A percentile compares a stretch with the other conserved stretches of the same genome.
These are phyloP conservation scores for Chaetomium olivaceum DNA, from an alignment of 2,329 filamentous ascomycete species.

Conservation along the genomic window DNA sequence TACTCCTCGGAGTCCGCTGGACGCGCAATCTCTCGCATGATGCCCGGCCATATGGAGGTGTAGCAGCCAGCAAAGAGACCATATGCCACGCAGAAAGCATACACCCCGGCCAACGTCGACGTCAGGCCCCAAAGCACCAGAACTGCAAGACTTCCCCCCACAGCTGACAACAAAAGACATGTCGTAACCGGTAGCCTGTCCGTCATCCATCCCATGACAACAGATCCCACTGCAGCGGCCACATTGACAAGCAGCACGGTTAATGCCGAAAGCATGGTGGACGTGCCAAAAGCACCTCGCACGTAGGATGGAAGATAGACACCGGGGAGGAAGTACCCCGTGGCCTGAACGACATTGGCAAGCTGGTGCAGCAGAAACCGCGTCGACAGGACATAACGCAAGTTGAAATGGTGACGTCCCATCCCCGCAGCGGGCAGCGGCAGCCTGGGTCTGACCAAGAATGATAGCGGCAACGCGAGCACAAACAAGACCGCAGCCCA, in stretches of 20 bases:
- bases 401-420: background rate
- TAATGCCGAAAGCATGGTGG: constrained; percentile 52
- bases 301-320: constrained; percentile 50
- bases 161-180: constrained; percentile 57
- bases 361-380: constrained; percentile 12
- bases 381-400: background rate
- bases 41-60: constrained; percentile 61
- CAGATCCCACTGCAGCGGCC: constrained; percentile 58
- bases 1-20: constrained; percentile 29
- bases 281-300: constrained; percentile 42
- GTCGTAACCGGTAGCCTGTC: constrained; percentile 55
- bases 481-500: constrained; percentile 54
- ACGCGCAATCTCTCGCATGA: constrained; percentile 45
- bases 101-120: constrained; percentile 52
- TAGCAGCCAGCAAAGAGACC: constrained; percentile 67
- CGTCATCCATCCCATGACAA: constrained; percentile 58
- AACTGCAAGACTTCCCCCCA: constrained; percentile 55
- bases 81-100: constrained; percentile 61
- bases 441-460: constrained; percentile 56
- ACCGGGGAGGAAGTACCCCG: constrained; percentile 14
- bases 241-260: constrained; percentile 63
- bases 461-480: constrained; percentile 55
- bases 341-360: constrained; percentile 12
- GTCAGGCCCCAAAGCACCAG: constrained; percentile 64
- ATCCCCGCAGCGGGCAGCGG: background rate